phyloP scores from a whole-genome alignment of 129 eudicot species.

The Oenanthe sinensis region DNA sequence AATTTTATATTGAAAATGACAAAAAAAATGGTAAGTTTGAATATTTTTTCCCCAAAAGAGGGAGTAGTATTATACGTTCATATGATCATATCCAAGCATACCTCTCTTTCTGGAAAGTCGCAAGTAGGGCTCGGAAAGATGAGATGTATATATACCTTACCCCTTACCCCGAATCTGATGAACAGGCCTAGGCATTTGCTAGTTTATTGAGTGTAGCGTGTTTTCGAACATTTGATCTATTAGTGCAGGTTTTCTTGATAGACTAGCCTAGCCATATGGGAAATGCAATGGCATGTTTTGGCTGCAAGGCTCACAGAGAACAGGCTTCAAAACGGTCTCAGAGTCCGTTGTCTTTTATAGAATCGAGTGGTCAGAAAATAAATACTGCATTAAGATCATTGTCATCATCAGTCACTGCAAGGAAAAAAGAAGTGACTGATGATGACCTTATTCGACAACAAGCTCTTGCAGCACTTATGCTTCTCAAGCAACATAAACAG shows the following conservation, averaged over 20 bases:
- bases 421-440: not conserved
- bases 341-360: not conserved
- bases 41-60: no score
- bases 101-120: not conserved
- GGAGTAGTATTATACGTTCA: not conserved
- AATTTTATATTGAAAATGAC: no score
- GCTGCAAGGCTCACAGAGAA: not conserved
- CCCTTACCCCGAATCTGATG: not conserved
- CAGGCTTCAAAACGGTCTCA: not conserved
- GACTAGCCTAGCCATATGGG: not conserved
- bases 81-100: not conserved
- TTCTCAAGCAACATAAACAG: constrained; percentile 7
- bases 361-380: not conserved
- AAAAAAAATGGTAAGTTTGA: no score
- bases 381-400: not conserved
- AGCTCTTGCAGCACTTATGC: constrained; percentile 13
- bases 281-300: constrained; percentile 1
- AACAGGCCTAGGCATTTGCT: not conserved
- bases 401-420: not conserved
- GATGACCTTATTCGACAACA: constrained; percentile 9
- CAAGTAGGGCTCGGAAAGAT: not conserved
- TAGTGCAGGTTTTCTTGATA: not conserved
- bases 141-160: not conserved
- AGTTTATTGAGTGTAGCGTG: not conserved
- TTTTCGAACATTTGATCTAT: not conserved